Percentiles rank a stretch among this genome's conserved stretches.
These are phyloP conservation scores for Sarcodon aspratus DNA, from an alignment of 768 basidiomycete genomes.

Conservation along the genomic window DNA sequence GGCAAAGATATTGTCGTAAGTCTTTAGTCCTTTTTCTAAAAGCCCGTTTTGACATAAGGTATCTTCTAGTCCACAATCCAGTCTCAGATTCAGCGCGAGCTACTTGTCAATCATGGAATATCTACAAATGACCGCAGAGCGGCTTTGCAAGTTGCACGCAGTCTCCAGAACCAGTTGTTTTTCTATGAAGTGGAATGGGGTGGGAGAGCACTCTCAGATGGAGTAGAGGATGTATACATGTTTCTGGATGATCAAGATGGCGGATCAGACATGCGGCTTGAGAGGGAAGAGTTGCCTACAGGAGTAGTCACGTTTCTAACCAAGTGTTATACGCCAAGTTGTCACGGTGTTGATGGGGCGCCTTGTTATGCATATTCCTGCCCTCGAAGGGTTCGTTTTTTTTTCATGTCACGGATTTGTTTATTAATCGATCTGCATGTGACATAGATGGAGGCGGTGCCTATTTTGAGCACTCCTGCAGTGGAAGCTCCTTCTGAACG, in stretches of 20 bases:
- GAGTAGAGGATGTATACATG: conserved; percentile 89
- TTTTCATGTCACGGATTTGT: conserved; percentile 1
- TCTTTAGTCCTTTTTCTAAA: conserved; percentile 6
- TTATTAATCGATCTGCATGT: neutral
- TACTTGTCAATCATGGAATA: conserved; percentile 63
- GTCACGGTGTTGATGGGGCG: conserved; percentile 61
- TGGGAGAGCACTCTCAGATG: conserved; percentile 67
- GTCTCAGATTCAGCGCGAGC: conserved; percentile 73
- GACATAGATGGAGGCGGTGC: conserved; percentile 9
- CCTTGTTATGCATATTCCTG: conserved; percentile 81
- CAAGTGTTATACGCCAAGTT: conserved; percentile 82
- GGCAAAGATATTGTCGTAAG: conserved; percentile 90
- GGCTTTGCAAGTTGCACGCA: conserved; percentile 81
- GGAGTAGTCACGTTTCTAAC: conserved; percentile 87
- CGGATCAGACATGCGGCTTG: conserved; percentile 43
- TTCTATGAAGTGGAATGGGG: conserved; percentile 98
- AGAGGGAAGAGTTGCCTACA: conserved; percentile 70
- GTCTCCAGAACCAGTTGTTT: conserved; percentile 85
- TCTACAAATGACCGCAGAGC: conserved; percentile 71
- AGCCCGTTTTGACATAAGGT: neutral
- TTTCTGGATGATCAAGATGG: conserved; percentile 79
- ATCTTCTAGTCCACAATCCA: conserved; percentile 70
- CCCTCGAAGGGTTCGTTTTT: conserved; percentile 43
- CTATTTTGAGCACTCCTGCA: conserved; percentile 5
- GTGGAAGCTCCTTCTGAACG: conserved; percentile 4